Conservation (phyloP, 257 asterid species). For the Coffea canephora region DNA sequence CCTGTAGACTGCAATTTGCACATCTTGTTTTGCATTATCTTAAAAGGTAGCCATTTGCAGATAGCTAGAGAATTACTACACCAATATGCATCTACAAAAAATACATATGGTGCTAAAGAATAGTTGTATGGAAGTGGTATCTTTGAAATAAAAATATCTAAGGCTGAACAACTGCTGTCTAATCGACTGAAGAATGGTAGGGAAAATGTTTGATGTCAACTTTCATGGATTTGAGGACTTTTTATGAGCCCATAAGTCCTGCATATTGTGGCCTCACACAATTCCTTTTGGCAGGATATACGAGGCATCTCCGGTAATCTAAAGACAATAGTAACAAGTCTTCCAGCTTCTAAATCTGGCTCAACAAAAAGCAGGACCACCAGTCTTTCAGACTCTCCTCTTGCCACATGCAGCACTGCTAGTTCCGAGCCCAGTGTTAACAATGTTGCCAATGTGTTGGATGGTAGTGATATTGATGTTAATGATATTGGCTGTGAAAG, state of each 20-base stretch:
- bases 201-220: background rate
- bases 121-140: background rate
- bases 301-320: slow-evolving; percentile 43
- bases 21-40: background rate
- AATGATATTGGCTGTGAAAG: slow-evolving; percentile 17
- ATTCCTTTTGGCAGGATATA: slow-evolving; percentile 52
- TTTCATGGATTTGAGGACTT: background rate
- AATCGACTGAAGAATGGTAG: background rate
- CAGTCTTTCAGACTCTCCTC: slow-evolving; percentile 45
- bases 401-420: slow-evolving; percentile 44
- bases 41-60: background rate
- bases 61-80: background rate
- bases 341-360: slow-evolving; percentile 32
- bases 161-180: background rate
- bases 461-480: slow-evolving; percentile 25
- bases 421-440: slow-evolving; percentile 41
- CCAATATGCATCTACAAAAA: background rate
- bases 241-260: background rate
- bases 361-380: slow-evolving; percentile 29
- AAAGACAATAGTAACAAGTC: slow-evolving; percentile 27
- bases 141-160: background rate
- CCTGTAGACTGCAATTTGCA: background rate
- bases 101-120: background rate
- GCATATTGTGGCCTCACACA: background rate
- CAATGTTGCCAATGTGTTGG: slow-evolving; percentile 27